A percentile compares a stretch with the other conserved stretches of the same genome.
Conservation (phyloP, 306 rosid genomes). For the Vachellia collinsii region DNA sequence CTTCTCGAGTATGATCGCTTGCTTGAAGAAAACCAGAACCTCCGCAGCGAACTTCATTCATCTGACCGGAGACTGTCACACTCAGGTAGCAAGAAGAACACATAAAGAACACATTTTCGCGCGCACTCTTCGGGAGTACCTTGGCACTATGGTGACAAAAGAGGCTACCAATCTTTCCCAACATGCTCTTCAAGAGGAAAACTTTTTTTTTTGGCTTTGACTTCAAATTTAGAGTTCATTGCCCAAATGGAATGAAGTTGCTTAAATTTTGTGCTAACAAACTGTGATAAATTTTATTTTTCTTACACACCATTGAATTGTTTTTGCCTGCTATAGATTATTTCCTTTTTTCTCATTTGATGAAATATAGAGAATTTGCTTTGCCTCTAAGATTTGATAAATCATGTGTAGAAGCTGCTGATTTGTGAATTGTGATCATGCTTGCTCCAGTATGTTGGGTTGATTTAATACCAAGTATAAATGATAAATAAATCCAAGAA, state of each 20-base stretch:
- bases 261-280: constrained; percentile 49
- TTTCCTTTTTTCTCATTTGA: constrained; percentile 8
- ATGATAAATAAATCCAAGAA: background rate
- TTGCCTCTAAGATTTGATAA: constrained; percentile 23
- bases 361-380: constrained; percentile 20
- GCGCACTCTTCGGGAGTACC: constrained; percentile 41
- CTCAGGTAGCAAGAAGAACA: constrained; percentile 75
- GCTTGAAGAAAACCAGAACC: constrained; percentile 84
- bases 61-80: constrained; percentile 61
- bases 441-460: background rate
- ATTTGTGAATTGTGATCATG: background rate
- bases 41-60: constrained; percentile 62
- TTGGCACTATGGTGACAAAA: constrained; percentile 43
- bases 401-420: constrained; percentile 22
- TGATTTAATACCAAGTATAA: background rate
- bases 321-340: constrained; percentile 36
- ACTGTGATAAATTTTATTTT: constrained; percentile 35
- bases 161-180: constrained; percentile 41
- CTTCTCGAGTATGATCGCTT: constrained; percentile 93
- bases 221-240: constrained; percentile 30
- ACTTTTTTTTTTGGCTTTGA: too few relatives aligned
- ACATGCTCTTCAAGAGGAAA: constrained; percentile 35
- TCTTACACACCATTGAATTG: constrained; percentile 38
- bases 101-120: constrained; percentile 42
- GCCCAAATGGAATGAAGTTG: constrained; percentile 43